Evolutionary conservation across 176 grass and related monocot species (phyloP).

Genomic region (Oryza coarctata): DNA sequence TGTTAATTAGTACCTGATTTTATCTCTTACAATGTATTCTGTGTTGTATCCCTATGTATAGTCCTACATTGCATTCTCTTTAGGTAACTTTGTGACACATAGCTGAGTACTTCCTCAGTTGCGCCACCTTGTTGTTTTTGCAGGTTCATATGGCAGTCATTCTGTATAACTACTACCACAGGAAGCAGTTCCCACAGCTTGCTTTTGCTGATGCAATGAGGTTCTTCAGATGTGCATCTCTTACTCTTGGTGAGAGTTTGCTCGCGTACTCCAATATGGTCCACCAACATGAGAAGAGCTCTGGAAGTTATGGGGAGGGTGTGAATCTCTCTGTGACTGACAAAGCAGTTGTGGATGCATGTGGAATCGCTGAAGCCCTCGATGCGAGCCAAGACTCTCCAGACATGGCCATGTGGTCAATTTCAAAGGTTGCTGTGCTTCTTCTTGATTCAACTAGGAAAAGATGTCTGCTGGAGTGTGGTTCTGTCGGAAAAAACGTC

Average conservation of each 20-base stretch:
- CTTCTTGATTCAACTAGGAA: conserved; percentile 41
- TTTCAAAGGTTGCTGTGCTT: conserved; percentile 61
- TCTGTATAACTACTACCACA: conserved; percentile 79
- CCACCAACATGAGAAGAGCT: conserved; percentile 5
- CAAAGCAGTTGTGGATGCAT: conserved; percentile 45
- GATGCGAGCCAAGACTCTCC: conserved; percentile 36
- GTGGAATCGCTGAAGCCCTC: conserved; percentile 49
- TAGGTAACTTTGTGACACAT: background rate
- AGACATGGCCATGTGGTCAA: conserved; percentile 44
- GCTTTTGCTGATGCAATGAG: conserved; percentile 32
- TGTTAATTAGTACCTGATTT: no score
- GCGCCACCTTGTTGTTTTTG: background rate
- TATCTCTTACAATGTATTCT: background rate
- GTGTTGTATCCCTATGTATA: background rate
- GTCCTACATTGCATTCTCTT: background rate
- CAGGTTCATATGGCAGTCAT: conserved; percentile 74
- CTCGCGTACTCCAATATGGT: conserved; percentile 33
- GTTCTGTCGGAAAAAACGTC: conserved; percentile 41
- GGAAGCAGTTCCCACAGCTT: conserved; percentile 54
- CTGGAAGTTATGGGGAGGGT: background rate
- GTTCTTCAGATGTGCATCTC: conserved; percentile 36
- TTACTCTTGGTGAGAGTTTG: conserved; percentile 31
- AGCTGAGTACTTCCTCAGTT: background rate
- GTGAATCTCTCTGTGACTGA: conserved; percentile 40
- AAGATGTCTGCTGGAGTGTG: conserved; percentile 52